Evolutionary conservation across 768 basidiomycete genomes (phyloP).

Genomic region (Gymnopilus dilepis): DNA sequence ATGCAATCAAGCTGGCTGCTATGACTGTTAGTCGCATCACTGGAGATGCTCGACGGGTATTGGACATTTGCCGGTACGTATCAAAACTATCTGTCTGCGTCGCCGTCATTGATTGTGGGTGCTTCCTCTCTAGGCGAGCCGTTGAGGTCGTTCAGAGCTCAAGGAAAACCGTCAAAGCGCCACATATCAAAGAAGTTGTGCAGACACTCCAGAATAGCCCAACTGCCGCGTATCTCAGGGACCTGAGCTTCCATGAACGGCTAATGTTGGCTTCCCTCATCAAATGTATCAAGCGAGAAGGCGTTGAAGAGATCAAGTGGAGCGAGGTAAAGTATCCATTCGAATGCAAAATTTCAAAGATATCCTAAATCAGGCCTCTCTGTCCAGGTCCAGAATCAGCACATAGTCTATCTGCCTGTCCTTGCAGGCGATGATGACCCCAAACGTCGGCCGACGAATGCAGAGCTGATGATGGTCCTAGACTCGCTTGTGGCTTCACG

Average conservation of each 20-base stretch:
- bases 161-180: conserved; percentile 59
- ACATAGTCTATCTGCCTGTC: conserved; percentile 68
- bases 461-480: conserved; percentile 72
- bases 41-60: conserved; percentile 90
- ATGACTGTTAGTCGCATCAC: conserved; percentile 75
- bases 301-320: conserved; percentile 89
- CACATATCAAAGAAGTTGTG: conserved; percentile 81
- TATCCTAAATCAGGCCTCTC: conserved; percentile 2
- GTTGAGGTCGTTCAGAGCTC: conserved; percentile 75
- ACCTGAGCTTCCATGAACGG: conserved; percentile 87
- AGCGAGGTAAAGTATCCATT: conserved; percentile 58
- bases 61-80: conserved; percentile 87
- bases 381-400: conserved; percentile 74
- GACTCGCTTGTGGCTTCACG: conserved; percentile 80
- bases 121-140: conserved; percentile 59
- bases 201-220: conserved; percentile 91
- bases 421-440: conserved; percentile 67
- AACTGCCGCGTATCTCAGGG: conserved; percentile 79
- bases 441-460: conserved; percentile 56
- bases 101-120: not conserved
- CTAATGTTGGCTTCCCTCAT: conserved; percentile 86
- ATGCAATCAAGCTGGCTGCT: conserved; percentile 86
- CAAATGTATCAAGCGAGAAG: conserved; percentile 81
- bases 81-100: too few relatives aligned
- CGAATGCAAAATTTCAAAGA: not conserved